A percentile compares a stretch with the other conserved stretches of the same genome.
These are phyloP conservation scores for Cruciata laevipes DNA, from an alignment of 257 asterid genomes.

Conservation along the genomic window DNA sequence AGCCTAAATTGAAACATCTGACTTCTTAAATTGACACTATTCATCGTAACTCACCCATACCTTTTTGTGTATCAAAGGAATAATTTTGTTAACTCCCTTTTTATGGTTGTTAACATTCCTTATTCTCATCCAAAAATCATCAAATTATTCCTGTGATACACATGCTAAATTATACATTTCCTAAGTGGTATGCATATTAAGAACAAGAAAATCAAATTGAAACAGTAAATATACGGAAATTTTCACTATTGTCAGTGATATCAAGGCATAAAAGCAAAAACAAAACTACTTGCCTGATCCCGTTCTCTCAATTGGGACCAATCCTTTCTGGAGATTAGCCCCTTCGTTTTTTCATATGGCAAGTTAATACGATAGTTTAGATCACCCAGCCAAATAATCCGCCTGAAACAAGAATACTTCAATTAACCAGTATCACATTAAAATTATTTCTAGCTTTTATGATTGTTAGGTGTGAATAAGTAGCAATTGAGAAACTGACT, in stretches of 20 bases:
- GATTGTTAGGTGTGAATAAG: background rate
- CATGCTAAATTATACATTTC: background rate
- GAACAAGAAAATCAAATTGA: background rate
- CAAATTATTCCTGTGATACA: background rate
- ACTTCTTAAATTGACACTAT: background rate
- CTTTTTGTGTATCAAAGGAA: too few species aligned
- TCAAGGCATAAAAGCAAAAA: background rate
- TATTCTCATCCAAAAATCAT: background rate
- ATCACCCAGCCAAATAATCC: slow-evolving; percentile 92
- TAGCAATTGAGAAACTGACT: background rate
- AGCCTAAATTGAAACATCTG: background rate
- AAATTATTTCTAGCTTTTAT: background rate
- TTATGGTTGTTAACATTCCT: background rate
- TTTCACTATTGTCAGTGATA: background rate
- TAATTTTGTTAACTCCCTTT: background rate
- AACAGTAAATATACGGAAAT: background rate
- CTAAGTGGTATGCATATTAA: background rate
- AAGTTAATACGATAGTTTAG: slow-evolving; percentile 82
- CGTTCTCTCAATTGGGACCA: slow-evolving; percentile 63
- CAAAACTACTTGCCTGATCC: slow-evolving; percentile 60
- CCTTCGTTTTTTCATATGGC: slow-evolving; percentile 64
- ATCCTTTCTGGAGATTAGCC: slow-evolving; percentile 52
- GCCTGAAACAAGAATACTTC: slow-evolving; percentile 43
- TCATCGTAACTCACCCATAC: background rate
- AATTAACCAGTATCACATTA: background rate